A percentile compares a stretch with the other conserved stretches of the same genome.
phyloP scores from a whole-genome alignment of 2,329 filamentous ascomycete genomes.

The Didymella sp. region DNA sequence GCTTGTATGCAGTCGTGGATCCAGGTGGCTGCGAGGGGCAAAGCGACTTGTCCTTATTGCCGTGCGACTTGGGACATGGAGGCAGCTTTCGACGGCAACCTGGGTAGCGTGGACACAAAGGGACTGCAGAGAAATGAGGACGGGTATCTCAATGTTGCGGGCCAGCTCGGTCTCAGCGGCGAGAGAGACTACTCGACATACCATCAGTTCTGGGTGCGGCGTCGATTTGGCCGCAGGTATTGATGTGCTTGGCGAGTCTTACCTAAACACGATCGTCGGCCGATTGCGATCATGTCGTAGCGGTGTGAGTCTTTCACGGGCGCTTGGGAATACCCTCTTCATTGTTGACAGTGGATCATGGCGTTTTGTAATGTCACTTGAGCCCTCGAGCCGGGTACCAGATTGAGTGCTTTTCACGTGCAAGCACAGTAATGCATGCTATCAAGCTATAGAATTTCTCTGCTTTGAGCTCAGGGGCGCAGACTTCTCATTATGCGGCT shows the following conservation, averaged over 20 bases:
- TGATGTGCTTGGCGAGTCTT: not conserved
- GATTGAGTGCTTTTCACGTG: not conserved
- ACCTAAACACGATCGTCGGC: no score
- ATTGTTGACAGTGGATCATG: not conserved
- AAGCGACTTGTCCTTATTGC: conserved; percentile 68
- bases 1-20: conserved; percentile 64
- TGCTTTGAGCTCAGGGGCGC: no score
- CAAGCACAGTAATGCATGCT: no score
- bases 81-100: conserved; percentile 48
- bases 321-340: not conserved
- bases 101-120: conserved; percentile 56
- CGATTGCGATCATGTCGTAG: no score
- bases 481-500: no score
- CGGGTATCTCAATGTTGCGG: conserved; percentile 68
- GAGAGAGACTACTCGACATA: conserved; percentile 50
- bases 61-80: conserved; percentile 61
- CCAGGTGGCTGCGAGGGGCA: conserved; percentile 29
- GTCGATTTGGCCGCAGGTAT: conserved; percentile 16
- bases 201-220: conserved; percentile 35
- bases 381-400: not conserved
- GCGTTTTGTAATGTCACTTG: not conserved
- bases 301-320: no score
- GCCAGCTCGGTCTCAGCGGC: conserved; percentile 64
- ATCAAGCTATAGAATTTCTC: no score
- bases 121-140: conserved; percentile 54